Percentiles rank a stretch among this genome's conserved stretches.
Evolutionary conservation across 257 asterid species (phyloP).

Genomic region (Paulownia fortunei): DNA sequence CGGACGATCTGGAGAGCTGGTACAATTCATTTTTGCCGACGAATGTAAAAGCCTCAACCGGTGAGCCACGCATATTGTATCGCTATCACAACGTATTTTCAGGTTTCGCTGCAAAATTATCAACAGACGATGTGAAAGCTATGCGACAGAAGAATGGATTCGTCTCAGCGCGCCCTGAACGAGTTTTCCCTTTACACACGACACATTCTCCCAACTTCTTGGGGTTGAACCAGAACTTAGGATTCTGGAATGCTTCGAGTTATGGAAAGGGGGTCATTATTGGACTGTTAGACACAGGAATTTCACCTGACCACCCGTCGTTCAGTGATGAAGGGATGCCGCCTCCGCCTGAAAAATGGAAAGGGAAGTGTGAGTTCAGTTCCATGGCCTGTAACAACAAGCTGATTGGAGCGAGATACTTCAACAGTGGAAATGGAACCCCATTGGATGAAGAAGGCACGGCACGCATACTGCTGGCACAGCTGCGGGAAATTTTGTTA

Average conservation of each 20-base stretch:
- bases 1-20: slow-evolving; percentile 32
- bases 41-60: background rate
- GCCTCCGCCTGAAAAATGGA: slow-evolving; percentile 56
- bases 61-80: slow-evolving; percentile 29
- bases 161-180: slow-evolving; percentile 36
- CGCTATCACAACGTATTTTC: slow-evolving; percentile 27
- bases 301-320: slow-evolving; percentile 47
- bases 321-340: slow-evolving; percentile 52
- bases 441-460: slow-evolving; percentile 39
- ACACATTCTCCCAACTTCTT: slow-evolving; percentile 54
- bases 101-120: slow-evolving; percentile 44
- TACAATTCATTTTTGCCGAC: slow-evolving; percentile 41
- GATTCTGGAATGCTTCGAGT: slow-evolving; percentile 46
- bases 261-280: slow-evolving; percentile 54
- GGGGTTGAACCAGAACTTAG: slow-evolving; percentile 48
- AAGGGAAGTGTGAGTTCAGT: slow-evolving; percentile 43
- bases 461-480: slow-evolving; percentile 61
- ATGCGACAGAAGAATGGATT: slow-evolving; percentile 35
- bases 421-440: background rate
- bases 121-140: slow-evolving; percentile 21
- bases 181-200: slow-evolving; percentile 35
- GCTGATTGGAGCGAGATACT: slow-evolving; percentile 52
- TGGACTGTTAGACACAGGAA: slow-evolving; percentile 52
- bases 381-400: slow-evolving; percentile 49
- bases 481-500: slow-evolving; percentile 54